Evolutionary conservation across 108 stramenopile genomes (phyloP).

Genomic region (Conticribra guillardii): DNA sequence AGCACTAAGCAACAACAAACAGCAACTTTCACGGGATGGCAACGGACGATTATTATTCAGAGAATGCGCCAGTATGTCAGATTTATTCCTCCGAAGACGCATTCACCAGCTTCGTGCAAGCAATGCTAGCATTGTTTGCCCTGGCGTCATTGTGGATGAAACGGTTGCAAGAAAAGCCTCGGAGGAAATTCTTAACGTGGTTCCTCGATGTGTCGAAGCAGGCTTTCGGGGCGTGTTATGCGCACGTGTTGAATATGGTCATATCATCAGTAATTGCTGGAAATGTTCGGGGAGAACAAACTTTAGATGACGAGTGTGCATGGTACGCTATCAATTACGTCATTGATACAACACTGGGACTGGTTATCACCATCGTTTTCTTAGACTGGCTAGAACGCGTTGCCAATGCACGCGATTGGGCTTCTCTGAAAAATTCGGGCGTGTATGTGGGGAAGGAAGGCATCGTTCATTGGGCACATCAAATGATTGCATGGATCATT

Average conservation of each 20-base stretch:
- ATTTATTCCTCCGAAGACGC: slow-evolving; percentile 82
- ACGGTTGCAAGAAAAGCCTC: slow-evolving; percentile 70
- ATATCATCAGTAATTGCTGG: slow-evolving; percentile 81
- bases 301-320: slow-evolving; percentile 87
- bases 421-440: slow-evolving; percentile 81
- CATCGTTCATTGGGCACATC: slow-evolving; percentile 75
- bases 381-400: slow-evolving; percentile 67
- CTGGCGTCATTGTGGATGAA: slow-evolving; percentile 83
- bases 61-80: slow-evolving; percentile 67
- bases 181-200: slow-evolving; percentile 85
- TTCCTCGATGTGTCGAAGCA: slow-evolving; percentile 88
- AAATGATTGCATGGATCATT: slow-evolving; percentile 79
- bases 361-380: slow-evolving; percentile 75
- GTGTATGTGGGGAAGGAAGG: slow-evolving; percentile 80
- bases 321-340: slow-evolving; percentile 93
- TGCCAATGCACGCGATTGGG: slow-evolving; percentile 74
- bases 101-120: slow-evolving; percentile 86
- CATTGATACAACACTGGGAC: slow-evolving; percentile 87
- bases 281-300: slow-evolving; percentile 56
- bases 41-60: no score
- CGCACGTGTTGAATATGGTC: slow-evolving; percentile 89
- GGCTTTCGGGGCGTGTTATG: slow-evolving; percentile 89
- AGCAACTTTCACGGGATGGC: no score
- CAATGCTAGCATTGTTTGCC: slow-evolving; percentile 73
- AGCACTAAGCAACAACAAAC: no score